phyloP scores from a whole-genome alignment of 2,329 filamentous ascomycete genomes.

The Lithohypha guttulata region DNA sequence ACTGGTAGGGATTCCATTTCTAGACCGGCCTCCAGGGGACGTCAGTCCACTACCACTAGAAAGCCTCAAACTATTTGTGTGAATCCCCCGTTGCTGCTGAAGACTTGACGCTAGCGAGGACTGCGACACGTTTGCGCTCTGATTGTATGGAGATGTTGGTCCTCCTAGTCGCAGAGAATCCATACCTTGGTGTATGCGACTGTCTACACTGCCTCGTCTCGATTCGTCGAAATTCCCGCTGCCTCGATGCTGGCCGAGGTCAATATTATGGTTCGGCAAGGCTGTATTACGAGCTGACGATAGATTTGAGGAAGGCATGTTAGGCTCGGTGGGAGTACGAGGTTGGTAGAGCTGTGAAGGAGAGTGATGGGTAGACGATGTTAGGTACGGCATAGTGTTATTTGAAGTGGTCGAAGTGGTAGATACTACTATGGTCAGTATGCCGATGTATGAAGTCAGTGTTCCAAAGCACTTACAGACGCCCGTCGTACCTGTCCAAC shows the following conservation, averaged over 20 bases:
- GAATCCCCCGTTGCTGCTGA: constrained; percentile 34
- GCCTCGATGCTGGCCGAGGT: constrained; percentile 36
- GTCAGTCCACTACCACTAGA: constrained; percentile 28
- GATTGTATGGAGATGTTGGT: constrained; percentile 35
- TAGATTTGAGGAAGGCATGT: constrained; percentile 28
- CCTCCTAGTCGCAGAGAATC: constrained; percentile 28
- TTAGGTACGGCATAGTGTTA: constrained; percentile 34
- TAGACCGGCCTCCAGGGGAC: constrained; percentile 30
- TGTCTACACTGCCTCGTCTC: constrained; percentile 40
- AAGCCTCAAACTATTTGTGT: constrained; percentile 28
- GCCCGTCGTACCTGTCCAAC: constrained; percentile 50
- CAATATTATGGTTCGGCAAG: constrained; percentile 33
- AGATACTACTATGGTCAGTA: constrained; percentile 17
- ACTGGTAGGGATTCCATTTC: constrained; percentile 24
- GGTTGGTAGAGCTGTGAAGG: constrained; percentile 33
- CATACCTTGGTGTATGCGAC: constrained; percentile 37
- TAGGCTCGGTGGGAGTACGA: constrained; percentile 31
- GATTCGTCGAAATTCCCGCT: constrained; percentile 37
- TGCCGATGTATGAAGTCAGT: constrained; percentile 17
- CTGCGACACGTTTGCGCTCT: constrained; percentile 31
- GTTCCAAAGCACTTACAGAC: constrained; percentile 35
- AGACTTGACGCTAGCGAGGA: constrained; percentile 35
- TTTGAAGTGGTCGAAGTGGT: constrained; percentile 41
- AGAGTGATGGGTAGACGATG: constrained; percentile 36
- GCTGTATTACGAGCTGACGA: constrained; percentile 31